Conservation (phyloP, 2,329 filamentous ascomycete genomes). For the Dactylellina leptospora region DNA sequence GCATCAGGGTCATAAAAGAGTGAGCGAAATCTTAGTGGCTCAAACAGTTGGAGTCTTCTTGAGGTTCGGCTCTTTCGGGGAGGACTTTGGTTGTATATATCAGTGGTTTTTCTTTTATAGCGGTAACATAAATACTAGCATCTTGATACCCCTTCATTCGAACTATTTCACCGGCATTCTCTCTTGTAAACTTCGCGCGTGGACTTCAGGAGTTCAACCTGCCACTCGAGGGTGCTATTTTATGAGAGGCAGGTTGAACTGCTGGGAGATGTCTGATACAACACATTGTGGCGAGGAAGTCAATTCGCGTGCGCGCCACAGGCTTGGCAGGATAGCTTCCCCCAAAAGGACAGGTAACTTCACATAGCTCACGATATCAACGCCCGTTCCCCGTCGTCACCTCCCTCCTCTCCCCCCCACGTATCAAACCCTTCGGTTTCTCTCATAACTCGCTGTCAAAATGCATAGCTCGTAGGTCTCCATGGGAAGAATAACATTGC, state of each 20-base stretch:
- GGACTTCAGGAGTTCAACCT: background rate
- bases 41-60: background rate
- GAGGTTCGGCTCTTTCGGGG: background rate
- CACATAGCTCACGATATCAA: conserved; percentile 33
- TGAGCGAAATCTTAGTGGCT: background rate
- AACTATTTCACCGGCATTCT: background rate
- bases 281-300: conserved; percentile 23
- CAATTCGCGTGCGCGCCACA: conserved; percentile 8
- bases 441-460: background rate
- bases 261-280: background rate
- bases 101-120: background rate
- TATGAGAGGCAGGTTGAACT: too few relatives aligned
- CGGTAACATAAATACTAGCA: conserved; percentile 16
- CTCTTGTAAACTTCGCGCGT: background rate
- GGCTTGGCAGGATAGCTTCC: conserved; percentile 18
- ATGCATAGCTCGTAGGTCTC: conserved; percentile 53
- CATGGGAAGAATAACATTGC: too few relatives aligned
- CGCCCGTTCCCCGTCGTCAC: background rate
- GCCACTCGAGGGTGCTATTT: background rate
- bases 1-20: background rate
- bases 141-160: conserved; percentile 27
- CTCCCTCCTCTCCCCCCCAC: conserved; percentile 9
- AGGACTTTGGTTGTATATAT: conserved; percentile 1
- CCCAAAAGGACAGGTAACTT: conserved; percentile 50
- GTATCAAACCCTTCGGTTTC: background rate